A percentile compares a stretch with the other conserved stretches of the same genome.
phyloP scores from a whole-genome alignment of 1,139 yeast species.

The Eremothecium sinecaudum region DNA sequence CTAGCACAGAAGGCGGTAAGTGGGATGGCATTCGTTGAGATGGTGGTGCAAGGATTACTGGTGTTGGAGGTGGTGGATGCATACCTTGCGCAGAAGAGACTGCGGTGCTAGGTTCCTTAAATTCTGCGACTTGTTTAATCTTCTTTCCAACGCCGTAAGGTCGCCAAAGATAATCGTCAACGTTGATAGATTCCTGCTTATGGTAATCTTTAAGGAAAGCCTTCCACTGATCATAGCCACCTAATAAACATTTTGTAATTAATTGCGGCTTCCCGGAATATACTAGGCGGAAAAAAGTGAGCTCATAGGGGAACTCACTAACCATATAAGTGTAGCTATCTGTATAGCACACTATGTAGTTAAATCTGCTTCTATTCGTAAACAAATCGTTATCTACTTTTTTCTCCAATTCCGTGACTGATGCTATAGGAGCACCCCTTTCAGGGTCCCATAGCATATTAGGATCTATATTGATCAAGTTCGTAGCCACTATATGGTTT shows the following conservation, averaged over 20 bases:
- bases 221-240: constrained; percentile 32
- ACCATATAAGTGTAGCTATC: constrained; percentile 32
- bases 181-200: constrained; percentile 15
- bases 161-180: constrained; percentile 16
- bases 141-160: background rate
- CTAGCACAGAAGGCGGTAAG: constrained; percentile 16
- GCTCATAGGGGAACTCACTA: constrained; percentile 30
- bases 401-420: constrained; percentile 37
- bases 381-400: constrained; percentile 35
- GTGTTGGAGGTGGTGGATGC: background rate
- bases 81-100: background rate
- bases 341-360: constrained; percentile 47
- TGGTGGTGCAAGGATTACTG: background rate
- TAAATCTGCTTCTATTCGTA: constrained; percentile 40
- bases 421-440: constrained; percentile 23
- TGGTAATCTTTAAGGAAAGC: constrained; percentile 18
- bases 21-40: constrained; percentile 8
- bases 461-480: constrained; percentile 56
- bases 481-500: constrained; percentile 43
- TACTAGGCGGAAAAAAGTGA: constrained; percentile 24
- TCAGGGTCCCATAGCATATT: constrained; percentile 28
- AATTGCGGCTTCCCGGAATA: constrained; percentile 13
- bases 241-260: constrained; percentile 25
- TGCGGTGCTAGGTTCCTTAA: background rate
- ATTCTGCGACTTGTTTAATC: background rate